Conservation (phyloP, 352 stramenopile genomes). For the Globisporangium megalacanthum region DNA sequence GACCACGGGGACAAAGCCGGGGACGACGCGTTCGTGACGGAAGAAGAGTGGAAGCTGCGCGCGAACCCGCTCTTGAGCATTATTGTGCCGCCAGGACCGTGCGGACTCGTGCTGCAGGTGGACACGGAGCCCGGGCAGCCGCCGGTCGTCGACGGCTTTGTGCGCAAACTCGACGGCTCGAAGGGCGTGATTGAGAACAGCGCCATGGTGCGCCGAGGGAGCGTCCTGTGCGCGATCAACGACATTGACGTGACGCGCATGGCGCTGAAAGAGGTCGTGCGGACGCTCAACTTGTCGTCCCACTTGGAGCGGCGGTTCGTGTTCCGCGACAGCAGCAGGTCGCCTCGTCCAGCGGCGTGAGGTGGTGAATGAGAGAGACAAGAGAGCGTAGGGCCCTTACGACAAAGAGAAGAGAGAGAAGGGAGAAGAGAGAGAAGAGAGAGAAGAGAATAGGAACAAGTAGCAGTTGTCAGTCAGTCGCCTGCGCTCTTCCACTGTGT, state of each 20-base stretch:
- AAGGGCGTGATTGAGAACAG: slow-evolving; percentile 79
- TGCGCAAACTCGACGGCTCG: slow-evolving; percentile 50
- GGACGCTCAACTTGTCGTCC: slow-evolving; percentile 64
- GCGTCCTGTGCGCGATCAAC: slow-evolving; percentile 73
- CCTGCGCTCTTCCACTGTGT: neutral
- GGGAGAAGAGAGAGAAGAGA: neutral
- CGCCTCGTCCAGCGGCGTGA: neutral
- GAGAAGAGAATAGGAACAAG: neutral
- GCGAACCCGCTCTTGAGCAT: slow-evolving; percentile 59
- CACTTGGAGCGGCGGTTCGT: slow-evolving; percentile 70
- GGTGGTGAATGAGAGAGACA: neutral
- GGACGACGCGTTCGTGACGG: slow-evolving; percentile 39
- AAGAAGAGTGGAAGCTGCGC: slow-evolving; percentile 65
- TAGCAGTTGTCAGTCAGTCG: neutral
- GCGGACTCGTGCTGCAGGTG: slow-evolving; percentile 64
- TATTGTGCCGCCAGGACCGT: slow-evolving; percentile 68
- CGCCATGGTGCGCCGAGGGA: slow-evolving; percentile 54
- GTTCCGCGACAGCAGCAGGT: slow-evolving; percentile 34
- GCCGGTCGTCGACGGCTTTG: slow-evolving; percentile 72
- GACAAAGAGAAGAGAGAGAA: too few relatives aligned
- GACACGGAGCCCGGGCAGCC: slow-evolving; percentile 22
- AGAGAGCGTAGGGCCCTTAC: too few relatives aligned
- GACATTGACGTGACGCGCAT: slow-evolving; percentile 66
- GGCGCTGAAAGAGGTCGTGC: slow-evolving; percentile 62
- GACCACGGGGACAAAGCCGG: slow-evolving; percentile 20